Evolutionary conservation across 768 basidiomycete genomes (phyloP).

Genomic region (Cystofilobasidium bisporidii): DNA sequence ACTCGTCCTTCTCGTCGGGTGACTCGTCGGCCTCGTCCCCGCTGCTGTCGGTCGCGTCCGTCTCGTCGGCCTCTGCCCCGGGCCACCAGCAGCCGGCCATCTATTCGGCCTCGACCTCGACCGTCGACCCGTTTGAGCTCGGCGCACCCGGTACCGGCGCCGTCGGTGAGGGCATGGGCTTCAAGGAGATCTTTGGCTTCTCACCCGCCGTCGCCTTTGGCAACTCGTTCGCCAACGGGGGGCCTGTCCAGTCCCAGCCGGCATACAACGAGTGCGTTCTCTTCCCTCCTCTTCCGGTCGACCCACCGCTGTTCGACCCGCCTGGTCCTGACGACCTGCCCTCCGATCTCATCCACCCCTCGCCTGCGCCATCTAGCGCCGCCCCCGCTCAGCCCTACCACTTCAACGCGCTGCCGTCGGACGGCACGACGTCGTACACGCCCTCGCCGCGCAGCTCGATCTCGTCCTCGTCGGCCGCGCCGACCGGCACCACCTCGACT

Average conservation of each 20-base stretch:
- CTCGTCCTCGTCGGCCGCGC: not conserved
- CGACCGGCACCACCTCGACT: not conserved
- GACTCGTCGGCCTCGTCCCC: slow-evolving; percentile 5
- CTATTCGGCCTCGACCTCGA: not conserved
- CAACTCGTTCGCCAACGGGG: not conserved
- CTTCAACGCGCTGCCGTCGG: not conserved
- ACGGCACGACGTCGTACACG: not conserved
- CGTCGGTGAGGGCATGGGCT: not conserved
- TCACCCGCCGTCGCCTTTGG: not conserved
- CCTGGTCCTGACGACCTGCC: not conserved
- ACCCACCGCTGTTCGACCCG: not conserved
- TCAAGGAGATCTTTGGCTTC: slow-evolving; percentile 3
- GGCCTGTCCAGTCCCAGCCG: not conserved
- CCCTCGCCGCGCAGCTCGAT: not conserved
- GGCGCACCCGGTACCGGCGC: not conserved
- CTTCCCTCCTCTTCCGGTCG: not conserved
- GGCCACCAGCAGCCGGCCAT: not conserved
- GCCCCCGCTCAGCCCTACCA: not conserved
- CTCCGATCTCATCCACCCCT: no score
- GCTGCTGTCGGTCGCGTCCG: not conserved
- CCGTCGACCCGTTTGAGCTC: slow-evolving; percentile 2
- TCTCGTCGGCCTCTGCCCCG: not conserved
- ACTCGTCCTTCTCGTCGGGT: not conserved
- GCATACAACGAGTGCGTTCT: not conserved
- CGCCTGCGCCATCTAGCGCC: not conserved